phyloP scores from a whole-genome alignment of 805 yeast species.

The Metschnikowia cubensis region DNA sequence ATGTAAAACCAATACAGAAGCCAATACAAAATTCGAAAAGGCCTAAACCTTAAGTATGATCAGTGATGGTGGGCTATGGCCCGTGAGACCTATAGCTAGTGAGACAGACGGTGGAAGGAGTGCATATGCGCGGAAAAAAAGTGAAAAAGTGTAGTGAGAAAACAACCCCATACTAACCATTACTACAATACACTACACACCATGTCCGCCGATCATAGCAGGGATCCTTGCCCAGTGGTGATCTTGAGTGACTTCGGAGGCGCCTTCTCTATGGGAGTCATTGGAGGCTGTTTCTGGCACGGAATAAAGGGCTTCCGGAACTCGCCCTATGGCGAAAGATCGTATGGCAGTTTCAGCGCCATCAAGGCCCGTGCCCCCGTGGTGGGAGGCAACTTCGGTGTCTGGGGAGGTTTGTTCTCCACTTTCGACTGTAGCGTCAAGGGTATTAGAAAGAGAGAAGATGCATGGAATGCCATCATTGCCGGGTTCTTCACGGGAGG shows the following conservation, averaged over 20 bases:
- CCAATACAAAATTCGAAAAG: too few relatives aligned
- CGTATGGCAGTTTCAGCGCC: conserved; percentile 83
- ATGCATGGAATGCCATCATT: conserved; percentile 96
- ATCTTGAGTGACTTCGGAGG: conserved; percentile 97
- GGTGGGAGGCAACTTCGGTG: conserved; percentile 98
- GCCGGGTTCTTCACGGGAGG: conserved; percentile 99
- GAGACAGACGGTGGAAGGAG: background rate
- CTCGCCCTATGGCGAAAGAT: conserved; percentile 95
- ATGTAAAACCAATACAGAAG: too few relatives aligned
- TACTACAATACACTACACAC: background rate
- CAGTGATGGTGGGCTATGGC: too few relatives aligned
- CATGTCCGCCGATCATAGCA: conserved; percentile 94
- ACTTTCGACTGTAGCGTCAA: conserved; percentile 94
- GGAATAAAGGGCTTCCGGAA: conserved; percentile 98
- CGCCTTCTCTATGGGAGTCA: conserved; percentile 98
- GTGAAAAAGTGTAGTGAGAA: conserved; percentile 4
- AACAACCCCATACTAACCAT: background rate
- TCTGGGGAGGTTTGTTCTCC: conserved; percentile 98
- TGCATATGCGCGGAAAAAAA: conserved; percentile 4
- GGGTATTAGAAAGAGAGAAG: conserved; percentile 95
- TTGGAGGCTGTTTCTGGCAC: conserved; percentile 99
- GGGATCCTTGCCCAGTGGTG: conserved; percentile 99
- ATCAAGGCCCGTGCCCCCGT: conserved; percentile 97
- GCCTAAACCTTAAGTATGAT: too few relatives aligned
- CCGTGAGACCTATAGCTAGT: too few relatives aligned